These are phyloP conservation scores for Sanguinoderma infundibulare DNA, from an alignment of 1,284 basidiomycete species.

Conservation along the genomic window DNA sequence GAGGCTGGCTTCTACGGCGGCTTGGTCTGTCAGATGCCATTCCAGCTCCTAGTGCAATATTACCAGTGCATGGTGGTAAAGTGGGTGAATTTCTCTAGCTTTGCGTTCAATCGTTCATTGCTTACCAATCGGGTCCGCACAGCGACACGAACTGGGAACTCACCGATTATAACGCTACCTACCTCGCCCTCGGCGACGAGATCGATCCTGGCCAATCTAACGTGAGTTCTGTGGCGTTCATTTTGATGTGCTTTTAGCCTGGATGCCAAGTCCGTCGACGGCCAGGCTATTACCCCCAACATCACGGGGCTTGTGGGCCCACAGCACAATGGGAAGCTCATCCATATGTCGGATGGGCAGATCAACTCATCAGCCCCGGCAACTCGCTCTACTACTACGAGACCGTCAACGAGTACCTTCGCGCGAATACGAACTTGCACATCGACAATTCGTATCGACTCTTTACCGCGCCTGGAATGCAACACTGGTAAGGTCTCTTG, in stretches of 20 bases:
- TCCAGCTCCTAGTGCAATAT: slow-evolving; percentile 20
- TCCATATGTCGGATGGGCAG: slow-evolving; percentile 39
- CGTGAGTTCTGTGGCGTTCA: slow-evolving; percentile 6
- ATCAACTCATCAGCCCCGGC: slow-evolving; percentile 41
- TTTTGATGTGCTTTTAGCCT: too few species aligned
- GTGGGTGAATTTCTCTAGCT: slow-evolving; percentile 5
- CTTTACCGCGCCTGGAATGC: slow-evolving; percentile 48
- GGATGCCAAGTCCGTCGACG: too few species aligned
- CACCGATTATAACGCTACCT: slow-evolving; percentile 22
- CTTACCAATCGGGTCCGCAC: background rate
- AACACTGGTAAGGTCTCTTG: slow-evolving; percentile 37
- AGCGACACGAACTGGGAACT: slow-evolving; percentile 29
- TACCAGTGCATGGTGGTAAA: slow-evolving; percentile 28
- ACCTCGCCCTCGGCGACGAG: slow-evolving; percentile 21
- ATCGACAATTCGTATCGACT: slow-evolving; percentile 43
- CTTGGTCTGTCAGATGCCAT: slow-evolving; percentile 20
- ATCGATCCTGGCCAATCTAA: slow-evolving; percentile 28
- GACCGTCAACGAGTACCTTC: slow-evolving; percentile 33
- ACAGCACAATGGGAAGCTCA: slow-evolving; percentile 34
- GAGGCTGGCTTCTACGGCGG: slow-evolving; percentile 36
- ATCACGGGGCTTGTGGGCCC: slow-evolving; percentile 33
- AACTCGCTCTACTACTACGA: slow-evolving; percentile 41
- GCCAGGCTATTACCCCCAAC: slow-evolving; percentile 32
- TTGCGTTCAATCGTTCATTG: background rate
- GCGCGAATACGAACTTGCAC: slow-evolving; percentile 27